Base-by-base conservation (phyloP, 495 filamentous ascomycete genomes). In the Penicillium turbatum region DNA sequence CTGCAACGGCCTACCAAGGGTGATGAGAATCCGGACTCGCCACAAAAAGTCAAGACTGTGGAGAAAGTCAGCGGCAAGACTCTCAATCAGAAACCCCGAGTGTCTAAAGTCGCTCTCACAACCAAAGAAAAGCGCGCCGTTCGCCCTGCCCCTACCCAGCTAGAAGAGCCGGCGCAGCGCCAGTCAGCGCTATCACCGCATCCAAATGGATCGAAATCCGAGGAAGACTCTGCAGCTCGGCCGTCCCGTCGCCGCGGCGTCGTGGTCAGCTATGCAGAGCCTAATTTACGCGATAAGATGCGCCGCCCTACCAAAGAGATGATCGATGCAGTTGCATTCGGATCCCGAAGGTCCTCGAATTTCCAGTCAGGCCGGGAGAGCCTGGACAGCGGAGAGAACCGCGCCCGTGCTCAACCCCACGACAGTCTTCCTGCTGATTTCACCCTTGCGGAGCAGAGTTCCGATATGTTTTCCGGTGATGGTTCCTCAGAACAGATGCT, bases 211-310 rank as follows among this genome's bases (percentile, higher is more conserved):
- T 27, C 27, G 49, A 51, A 43, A 3, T 19, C 27, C 2, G 49
- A 51, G 36, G 57, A 39, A 35, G 40, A 59, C n/a, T 38, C 57
- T 32, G 75, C 73, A 46, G 75, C 72, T 31, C 77, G 88, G 42
- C 77, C 82, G 9, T 83, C 80, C 38, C 75, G 90, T 24, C 82
- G 89, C 54, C 79, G 83, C 11, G 73, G 84, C 45, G 72, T 80
- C 6, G 77, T 79, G 27, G 79, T 95, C 41, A 93, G 87, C 72
- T 95, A 95, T 65, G 87, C 89, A 19, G 87, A 92, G 66, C 90
- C 90, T 8, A 95, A 87, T 61, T 73, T 95, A 30, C 79, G 87
- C 46, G 86, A 84, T 60, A 95, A 95, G 72, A 95, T 95, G 90
- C 80, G 90, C 45, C 83, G 90, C 44, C 86, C 88, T 17, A 86